Evolutionary conservation across 768 basidiomycete genomes (phyloP).

Genomic region (Cystobasidium onofrii): DNA sequence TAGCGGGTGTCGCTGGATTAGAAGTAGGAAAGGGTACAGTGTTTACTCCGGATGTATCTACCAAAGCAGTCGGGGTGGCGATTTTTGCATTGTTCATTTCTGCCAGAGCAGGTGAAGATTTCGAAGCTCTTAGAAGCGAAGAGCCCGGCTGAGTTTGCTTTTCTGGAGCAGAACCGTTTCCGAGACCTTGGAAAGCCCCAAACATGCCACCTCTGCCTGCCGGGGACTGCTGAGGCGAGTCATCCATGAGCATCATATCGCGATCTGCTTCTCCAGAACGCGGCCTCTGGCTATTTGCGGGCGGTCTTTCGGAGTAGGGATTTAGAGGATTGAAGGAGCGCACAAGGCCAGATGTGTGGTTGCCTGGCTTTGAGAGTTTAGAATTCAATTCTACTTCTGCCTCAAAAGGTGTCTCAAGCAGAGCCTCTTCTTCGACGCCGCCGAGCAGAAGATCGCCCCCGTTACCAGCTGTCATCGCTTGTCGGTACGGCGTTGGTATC

Average conservation of each 20-base stretch:
- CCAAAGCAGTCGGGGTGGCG: too few relatives aligned
- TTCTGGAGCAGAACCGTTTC: too few relatives aligned
- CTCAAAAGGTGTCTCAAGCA: background rate
- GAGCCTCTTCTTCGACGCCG: background rate
- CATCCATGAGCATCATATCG: constrained; percentile 3
- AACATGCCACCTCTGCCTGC: background rate
- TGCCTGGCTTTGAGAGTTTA: background rate
- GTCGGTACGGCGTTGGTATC: constrained; percentile 9
- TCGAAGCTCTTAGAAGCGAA: background rate
- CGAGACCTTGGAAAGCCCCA: background rate
- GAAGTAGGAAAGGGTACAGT: background rate
- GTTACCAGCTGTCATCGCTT: background rate
- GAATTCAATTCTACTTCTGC: background rate
- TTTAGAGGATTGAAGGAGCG: constrained; percentile 15
- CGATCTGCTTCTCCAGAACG: background rate
- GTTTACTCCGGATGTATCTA: too few relatives aligned
- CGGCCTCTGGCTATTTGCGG: background rate
- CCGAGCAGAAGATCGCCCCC: background rate
- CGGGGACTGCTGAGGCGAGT: background rate
- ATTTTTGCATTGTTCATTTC: too few relatives aligned
- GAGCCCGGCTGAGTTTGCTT: background rate
- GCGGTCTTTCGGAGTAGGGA: background rate
- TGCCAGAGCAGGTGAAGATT: background rate
- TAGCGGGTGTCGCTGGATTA: background rate
- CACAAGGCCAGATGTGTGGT: background rate